Conservation (phyloP, 768 basidiomycete species). For the Suillus subalutaceus region DNA sequence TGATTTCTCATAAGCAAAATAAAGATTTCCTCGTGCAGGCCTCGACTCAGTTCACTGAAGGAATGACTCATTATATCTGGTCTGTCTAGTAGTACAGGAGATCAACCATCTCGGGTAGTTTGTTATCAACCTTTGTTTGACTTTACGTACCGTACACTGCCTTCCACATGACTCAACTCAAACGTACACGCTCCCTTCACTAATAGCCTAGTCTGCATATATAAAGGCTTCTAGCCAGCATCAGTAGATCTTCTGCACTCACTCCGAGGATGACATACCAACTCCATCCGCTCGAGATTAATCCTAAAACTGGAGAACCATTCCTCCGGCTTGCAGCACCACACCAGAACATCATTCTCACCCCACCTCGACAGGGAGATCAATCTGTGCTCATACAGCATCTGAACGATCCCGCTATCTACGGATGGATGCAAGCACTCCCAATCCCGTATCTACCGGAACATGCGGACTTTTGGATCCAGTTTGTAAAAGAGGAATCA, state of each 20-base stretch:
- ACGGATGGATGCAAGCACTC: constrained; percentile 45
- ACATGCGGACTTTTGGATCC: constrained; percentile 43
- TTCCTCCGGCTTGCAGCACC: constrained; percentile 58
- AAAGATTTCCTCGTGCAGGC: not conserved
- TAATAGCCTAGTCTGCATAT: not conserved
- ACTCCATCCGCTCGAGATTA: constrained; percentile 43
- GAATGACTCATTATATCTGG: not conserved
- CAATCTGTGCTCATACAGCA: constrained; percentile 36
- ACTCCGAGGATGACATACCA: constrained; percentile 18
- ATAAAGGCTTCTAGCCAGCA: not conserved
- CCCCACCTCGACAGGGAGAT: constrained; percentile 55
- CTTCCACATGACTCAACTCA: not conserved
- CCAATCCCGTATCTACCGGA: constrained; percentile 56
- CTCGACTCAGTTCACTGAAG: not conserved
- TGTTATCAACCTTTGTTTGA: not conserved
- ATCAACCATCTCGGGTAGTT: not conserved
- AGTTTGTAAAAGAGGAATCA: constrained; percentile 21
- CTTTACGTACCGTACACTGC: not conserved
- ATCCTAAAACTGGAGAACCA: constrained; percentile 49
- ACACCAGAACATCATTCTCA: constrained; percentile 57
- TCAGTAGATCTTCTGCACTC: not conserved
- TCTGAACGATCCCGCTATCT: constrained; percentile 55
- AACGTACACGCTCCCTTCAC: not conserved
- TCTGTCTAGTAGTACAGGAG: not conserved
- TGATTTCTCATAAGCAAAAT: not conserved